Evolutionary conservation across 2,329 filamentous ascomycete species (phyloP), one percentile per base, ranked within the genome.

Genomic region (Neonectria punicea): DNA sequence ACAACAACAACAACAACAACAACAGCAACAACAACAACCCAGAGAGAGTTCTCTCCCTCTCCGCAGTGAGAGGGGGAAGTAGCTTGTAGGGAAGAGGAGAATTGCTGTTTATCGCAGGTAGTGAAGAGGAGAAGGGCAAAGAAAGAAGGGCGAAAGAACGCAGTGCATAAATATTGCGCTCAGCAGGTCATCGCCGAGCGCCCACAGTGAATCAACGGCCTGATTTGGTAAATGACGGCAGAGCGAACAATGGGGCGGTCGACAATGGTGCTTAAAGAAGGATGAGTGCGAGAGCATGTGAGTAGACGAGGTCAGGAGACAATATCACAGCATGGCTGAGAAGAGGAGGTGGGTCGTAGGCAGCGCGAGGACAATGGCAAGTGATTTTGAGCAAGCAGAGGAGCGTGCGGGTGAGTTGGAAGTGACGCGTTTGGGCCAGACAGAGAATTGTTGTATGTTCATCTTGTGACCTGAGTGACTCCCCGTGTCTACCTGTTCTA

Each of bases 381-480:
- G 16, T 6, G 10, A 28, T 14, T 8, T n/a, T 47, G 47, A 47
- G 60, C 60, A 63, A 63, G 20, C 47, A 54, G 32, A 22, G 14
- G 50, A 41, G 50, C 30, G 36, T 57, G 47, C n/a, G n/a, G 18
- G 14, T 39, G 25, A 25, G 25, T 25, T 25, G 22, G 25, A 36
- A 25, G 30, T 49, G 41, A 30, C 43, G 30, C 16, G 61, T 58
- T 47, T 58, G n/a, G 22, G 22, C 49, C 41, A 25, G 41, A 16
- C 41, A 25, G 41, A 11, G 43, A 6, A 34, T 47, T 58, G 50
- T 58, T 58, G 55, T 46, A 54, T 58, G 22, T 36, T 10, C 28
- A 50, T 50, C 61, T 55, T 50, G 61, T 63, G 61, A 58, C 47
- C 30, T 28, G 39, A 16, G 18, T 60, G 55, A 54, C 57, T 59